Percentiles rank a stretch among this genome's conserved stretches.
Conservation (phyloP, 805 yeast genomes). For the Ogataea angusta region DNA sequence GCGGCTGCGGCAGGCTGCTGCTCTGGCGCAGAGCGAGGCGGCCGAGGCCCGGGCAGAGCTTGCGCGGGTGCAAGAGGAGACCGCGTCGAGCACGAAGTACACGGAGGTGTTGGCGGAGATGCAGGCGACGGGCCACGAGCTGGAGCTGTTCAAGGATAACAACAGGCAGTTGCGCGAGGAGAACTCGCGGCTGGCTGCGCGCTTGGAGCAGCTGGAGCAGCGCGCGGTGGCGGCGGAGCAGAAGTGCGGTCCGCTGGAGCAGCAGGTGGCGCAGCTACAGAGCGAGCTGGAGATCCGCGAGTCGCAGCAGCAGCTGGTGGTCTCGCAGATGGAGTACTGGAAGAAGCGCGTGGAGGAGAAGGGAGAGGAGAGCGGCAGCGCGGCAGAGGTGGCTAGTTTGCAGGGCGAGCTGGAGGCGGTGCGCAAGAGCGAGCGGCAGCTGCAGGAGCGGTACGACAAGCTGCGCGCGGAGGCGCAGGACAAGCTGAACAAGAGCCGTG, state of each 20-base stretch:
- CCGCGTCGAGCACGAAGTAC: conserved; percentile 21
- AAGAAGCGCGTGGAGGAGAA: conserved; percentile 48
- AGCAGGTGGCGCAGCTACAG: conserved; percentile 17
- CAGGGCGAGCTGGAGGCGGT: conserved; percentile 16
- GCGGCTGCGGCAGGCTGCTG: conserved; percentile 49
- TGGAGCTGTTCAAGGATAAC: conserved; percentile 31
- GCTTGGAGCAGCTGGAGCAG: conserved; percentile 17
- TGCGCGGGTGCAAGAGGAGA: conserved; percentile 27
- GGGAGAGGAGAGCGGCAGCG: conserved; percentile 18
- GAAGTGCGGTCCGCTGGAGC: conserved; percentile 14
- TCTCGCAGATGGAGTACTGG: conserved; percentile 60
- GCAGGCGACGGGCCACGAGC: conserved; percentile 28
- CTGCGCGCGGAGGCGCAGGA: conserved; percentile 32
- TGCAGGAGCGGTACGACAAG: conserved; percentile 27
- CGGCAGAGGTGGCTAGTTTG: conserved; percentile 23
- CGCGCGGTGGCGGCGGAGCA: conserved; percentile 7
- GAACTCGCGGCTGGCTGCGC: conserved; percentile 13
- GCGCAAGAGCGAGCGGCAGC: conserved; percentile 14
- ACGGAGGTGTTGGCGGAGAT: conserved; percentile 21
- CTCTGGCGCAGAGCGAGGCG: conserved; percentile 46
- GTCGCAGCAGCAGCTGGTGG: conserved; percentile 43
- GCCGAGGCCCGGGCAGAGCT: conserved; percentile 50
- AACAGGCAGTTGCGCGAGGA: conserved; percentile 26
- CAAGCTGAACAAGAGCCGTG: conserved; percentile 28
- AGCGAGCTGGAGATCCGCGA: conserved; percentile 43